Percentiles rank a stretch among this genome's conserved stretches.
phyloP scores from a whole-genome alignment of 2,329 filamentous ascomycete genomes.

The Trichoderma endophyticum region DNA sequence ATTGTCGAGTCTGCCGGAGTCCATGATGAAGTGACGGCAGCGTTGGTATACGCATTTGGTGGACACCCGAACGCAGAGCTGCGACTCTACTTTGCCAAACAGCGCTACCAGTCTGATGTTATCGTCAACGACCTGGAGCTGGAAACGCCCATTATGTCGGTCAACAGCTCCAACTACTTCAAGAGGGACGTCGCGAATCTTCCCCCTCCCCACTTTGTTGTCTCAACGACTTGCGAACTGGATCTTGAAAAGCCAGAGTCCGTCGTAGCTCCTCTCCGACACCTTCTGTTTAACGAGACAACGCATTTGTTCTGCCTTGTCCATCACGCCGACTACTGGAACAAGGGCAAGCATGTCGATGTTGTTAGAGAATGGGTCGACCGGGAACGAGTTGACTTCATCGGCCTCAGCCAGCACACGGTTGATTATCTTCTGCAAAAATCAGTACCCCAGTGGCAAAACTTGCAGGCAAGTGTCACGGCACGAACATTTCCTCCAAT shows the following conservation, averaged over 20 bases:
- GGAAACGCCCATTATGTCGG: conserved; percentile 6
- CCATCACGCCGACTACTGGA: conserved; percentile 11
- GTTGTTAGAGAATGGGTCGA: conserved; percentile 11
- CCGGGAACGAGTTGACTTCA: conserved; percentile 4
- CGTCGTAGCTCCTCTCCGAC: conserved; percentile 5
- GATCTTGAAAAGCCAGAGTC: conserved; percentile 9
- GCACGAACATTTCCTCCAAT: conserved; percentile 12
- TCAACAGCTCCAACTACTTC: conserved; percentile 7
- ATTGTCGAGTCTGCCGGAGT: conserved; percentile 14
- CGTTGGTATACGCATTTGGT: conserved; percentile 16
- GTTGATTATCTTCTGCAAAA: conserved; percentile 13
- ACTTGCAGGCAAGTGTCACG: conserved; percentile 11
- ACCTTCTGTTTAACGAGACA: conserved; percentile 6
- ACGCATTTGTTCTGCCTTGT: conserved; percentile 10
- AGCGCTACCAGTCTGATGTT: conserved; percentile 13
- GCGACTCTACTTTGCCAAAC: conserved; percentile 4
- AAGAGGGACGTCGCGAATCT: conserved; percentile 4
- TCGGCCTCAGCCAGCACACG: conserved; percentile 13
- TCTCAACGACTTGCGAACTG: conserved; percentile 12
- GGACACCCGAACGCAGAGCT: conserved; percentile 11
- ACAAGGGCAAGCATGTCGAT: conserved; percentile 4
- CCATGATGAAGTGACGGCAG: conserved; percentile 10
- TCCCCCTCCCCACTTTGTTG: conserved; percentile 5
- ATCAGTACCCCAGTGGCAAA: conserved; percentile 6
- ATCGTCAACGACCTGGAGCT: conserved; percentile 4